Conservation (phyloP, 129 eudicot species). For the Flaveria brownii region DNA sequence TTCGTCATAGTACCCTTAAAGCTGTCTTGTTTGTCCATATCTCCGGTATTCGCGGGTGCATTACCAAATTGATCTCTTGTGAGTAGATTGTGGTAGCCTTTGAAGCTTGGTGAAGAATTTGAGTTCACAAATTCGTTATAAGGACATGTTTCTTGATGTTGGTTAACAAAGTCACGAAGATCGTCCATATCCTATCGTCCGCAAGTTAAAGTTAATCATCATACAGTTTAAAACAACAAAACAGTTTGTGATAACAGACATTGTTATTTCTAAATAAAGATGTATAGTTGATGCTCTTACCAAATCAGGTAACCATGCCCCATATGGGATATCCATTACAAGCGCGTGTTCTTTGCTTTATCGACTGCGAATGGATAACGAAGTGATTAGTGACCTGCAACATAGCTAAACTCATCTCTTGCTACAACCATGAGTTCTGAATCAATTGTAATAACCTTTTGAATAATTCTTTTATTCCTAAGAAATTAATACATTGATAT, state of each 20-base stretch:
- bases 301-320: conserved; percentile 26
- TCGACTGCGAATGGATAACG: background rate
- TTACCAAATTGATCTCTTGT: conserved; percentile 20
- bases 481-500: background rate
- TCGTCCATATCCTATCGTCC: conserved; percentile 31
- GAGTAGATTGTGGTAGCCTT: conserved; percentile 21
- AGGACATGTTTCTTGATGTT: conserved; percentile 13
- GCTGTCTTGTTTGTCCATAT: conserved; percentile 20
- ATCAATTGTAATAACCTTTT: background rate
- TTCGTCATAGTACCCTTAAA: conserved; percentile 9
- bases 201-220: conserved; percentile 7
- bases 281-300: conserved; percentile 1
- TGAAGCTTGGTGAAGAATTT: conserved; percentile 12
- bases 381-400: conserved; percentile 4
- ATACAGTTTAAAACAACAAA: background rate
- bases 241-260: background rate
- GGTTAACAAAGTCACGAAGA: conserved; percentile 19
- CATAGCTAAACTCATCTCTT: background rate
- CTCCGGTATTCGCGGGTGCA: background rate
- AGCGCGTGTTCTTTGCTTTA: background rate
- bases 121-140: conserved; percentile 26
- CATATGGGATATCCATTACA: conserved; percentile 29
- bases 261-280: background rate
- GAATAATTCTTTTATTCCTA: background rate
- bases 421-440: background rate